Percentiles rank a stretch among this genome's conserved stretches.
Conservation (phyloP, 805 yeast genomes). For the Kodamaea kakaduensis region DNA sequence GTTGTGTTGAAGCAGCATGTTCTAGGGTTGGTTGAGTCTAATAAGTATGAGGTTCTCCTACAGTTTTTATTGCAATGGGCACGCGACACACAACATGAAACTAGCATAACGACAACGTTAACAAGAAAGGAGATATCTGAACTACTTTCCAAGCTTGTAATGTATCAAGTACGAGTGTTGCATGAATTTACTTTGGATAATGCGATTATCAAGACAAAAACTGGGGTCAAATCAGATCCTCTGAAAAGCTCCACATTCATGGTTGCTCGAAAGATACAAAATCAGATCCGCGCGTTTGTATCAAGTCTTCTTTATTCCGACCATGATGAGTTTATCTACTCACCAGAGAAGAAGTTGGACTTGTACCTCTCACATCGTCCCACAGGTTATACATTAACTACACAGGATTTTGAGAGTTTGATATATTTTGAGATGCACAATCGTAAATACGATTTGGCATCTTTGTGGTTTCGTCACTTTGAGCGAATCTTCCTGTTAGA, state of each 20-base stretch:
- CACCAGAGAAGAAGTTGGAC: slow-evolving; percentile 13
- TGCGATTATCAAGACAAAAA: slow-evolving; percentile 7
- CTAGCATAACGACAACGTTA: not conserved
- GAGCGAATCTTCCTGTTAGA: slow-evolving; percentile 21
- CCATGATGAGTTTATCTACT: slow-evolving; percentile 18
- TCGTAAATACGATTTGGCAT: slow-evolving; percentile 37
- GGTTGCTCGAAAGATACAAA: slow-evolving; percentile 14
- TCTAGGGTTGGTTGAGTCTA: slow-evolving; percentile 4
- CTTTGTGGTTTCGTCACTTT: slow-evolving; percentile 35
- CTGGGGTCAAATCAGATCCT: slow-evolving; percentile 3
- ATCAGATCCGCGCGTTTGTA: slow-evolving; percentile 23
- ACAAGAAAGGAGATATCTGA: slow-evolving; percentile 3
- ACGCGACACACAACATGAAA: not conserved
- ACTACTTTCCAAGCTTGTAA: slow-evolving; percentile 10
- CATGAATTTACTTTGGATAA: slow-evolving; percentile 10
- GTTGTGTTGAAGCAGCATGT: slow-evolving; percentile 5
- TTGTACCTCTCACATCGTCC: slow-evolving; percentile 14
- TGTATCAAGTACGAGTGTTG: slow-evolving; percentile 17
- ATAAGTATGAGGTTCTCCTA: slow-evolving; percentile 5
- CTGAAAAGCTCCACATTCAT: slow-evolving; percentile 7
- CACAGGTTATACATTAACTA: slow-evolving; percentile 16
- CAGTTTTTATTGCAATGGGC: slow-evolving; percentile 7
- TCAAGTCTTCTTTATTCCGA: slow-evolving; percentile 20
- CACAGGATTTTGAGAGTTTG: slow-evolving; percentile 37
- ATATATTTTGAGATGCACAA: slow-evolving; percentile 32